Conservation (phyloP, 1,139 yeast genomes). For the Geotrichum reessii region DNA sequence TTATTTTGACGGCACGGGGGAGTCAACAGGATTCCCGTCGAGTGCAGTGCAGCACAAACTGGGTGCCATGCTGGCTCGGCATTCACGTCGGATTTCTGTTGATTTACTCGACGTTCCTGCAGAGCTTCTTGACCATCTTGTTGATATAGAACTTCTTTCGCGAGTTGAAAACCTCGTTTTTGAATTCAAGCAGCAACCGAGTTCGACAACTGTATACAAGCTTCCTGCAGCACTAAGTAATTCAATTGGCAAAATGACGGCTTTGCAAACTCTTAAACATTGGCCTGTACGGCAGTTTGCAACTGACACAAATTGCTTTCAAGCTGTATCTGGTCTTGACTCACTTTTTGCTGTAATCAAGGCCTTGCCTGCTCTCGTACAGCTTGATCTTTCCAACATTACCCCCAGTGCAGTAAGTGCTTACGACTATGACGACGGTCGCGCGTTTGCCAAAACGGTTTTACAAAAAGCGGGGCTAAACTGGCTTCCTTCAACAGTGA, state of each 20-base stretch:
- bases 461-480: not conserved
- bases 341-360: not conserved
- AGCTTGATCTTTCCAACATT: constrained; percentile 8
- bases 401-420: not conserved
- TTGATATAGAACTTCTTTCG: constrained; percentile 1
- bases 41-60: not conserved
- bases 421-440: not conserved
- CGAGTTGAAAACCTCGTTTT: constrained; percentile 7
- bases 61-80: not conserved
- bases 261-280: constrained; percentile 1
- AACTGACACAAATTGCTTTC: constrained; percentile 9
- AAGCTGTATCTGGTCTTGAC: constrained; percentile 1
- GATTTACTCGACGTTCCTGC: constrained; percentile 13
- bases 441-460: not conserved
- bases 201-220: not conserved
- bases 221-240: not conserved
- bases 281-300: not conserved
- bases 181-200: not conserved
- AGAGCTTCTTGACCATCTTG: constrained; percentile 4
- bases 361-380: constrained; percentile 2
- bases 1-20: not conserved
- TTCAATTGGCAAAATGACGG: constrained; percentile 11
- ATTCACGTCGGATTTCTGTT: not conserved
- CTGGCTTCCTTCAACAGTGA: constrained; percentile 10
- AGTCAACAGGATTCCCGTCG: not conserved